phyloP scores from a whole-genome alignment of 2,329 filamentous ascomycete genomes.

The Xylariaceae sp. region DNA sequence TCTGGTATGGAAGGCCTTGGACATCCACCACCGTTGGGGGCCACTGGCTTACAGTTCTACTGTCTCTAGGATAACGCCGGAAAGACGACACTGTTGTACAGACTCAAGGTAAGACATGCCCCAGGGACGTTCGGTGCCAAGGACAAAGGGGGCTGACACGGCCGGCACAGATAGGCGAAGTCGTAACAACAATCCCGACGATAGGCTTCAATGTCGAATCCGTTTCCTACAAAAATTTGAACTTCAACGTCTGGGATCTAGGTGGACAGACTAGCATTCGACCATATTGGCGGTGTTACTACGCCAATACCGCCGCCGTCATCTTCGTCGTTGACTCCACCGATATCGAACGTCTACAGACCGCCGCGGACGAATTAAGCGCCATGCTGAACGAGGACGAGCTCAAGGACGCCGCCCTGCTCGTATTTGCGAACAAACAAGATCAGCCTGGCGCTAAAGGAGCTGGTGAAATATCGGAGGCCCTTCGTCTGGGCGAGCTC shows the following conservation, averaged over 20 bases:
- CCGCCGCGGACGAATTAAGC: constrained; percentile 85
- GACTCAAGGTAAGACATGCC: constrained; percentile 70
- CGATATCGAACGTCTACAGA: constrained; percentile 91
- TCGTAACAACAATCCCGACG: constrained; percentile 97
- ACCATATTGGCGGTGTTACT: constrained; percentile 99
- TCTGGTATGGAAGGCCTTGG: constrained; percentile 60
- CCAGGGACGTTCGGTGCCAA: neutral
- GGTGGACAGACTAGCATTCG: constrained; percentile 98
- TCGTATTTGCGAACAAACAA: constrained; percentile 99
- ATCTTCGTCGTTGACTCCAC: constrained; percentile 99
- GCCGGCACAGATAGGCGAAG: constrained; percentile 78
- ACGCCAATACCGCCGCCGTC: constrained; percentile 95
- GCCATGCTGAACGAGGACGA: constrained; percentile 98
- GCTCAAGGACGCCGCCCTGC: constrained; percentile 82
- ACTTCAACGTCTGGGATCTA: constrained; percentile 98
- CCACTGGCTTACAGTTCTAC: constrained; percentile 10
- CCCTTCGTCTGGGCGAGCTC: constrained; percentile 82
- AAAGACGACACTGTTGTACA: constrained; percentile 95
- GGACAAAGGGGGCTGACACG: constrained; percentile 9
- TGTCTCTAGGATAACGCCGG: constrained; percentile 83
- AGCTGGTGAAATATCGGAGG: constrained; percentile 94
- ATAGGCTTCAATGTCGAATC: constrained; percentile 99
- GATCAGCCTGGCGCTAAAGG: constrained; percentile 96
- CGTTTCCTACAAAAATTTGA: constrained; percentile 96
- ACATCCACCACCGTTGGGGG: constrained; percentile 11